phyloP scores from a whole-genome alignment of 2,329 filamentous ascomycete genomes.

The Huntiella omanensis region DNA sequence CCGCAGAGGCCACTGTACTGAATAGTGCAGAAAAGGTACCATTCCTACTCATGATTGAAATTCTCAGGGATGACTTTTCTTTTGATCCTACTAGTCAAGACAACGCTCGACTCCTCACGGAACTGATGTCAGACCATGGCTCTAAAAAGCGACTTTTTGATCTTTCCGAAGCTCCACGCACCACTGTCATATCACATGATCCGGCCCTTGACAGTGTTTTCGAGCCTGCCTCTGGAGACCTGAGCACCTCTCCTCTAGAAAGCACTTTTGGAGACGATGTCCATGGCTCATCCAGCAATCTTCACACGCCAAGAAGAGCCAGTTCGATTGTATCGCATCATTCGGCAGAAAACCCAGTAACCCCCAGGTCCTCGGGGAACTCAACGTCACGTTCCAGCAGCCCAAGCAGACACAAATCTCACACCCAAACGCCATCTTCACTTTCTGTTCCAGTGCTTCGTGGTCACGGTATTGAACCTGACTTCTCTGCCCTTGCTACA shows the following conservation, averaged over 20 bases:
- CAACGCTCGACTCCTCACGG: constrained; percentile 46
- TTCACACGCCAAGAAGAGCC: constrained; percentile 16
- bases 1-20: constrained; percentile 64
- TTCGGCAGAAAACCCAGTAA: constrained; percentile 27
- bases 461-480: constrained; percentile 47
- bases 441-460: constrained; percentile 17
- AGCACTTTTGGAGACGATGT: constrained; percentile 35
- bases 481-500: constrained; percentile 65
- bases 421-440: constrained; percentile 30
- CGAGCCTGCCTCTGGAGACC: constrained; percentile 61
- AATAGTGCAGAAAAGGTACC: constrained; percentile 79
- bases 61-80: constrained; percentile 63
- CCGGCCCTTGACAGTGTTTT: constrained; percentile 53
- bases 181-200: constrained; percentile 22
- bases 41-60: constrained; percentile 69
- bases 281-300: background rate
- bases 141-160: constrained; percentile 45
- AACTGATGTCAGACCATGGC: constrained; percentile 37
- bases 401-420: constrained; percentile 27
- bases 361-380: constrained; percentile 50
- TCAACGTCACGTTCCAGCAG: constrained; percentile 51
- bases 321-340: constrained; percentile 19
- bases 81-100: constrained; percentile 59
- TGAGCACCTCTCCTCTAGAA: constrained; percentile 54
- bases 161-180: constrained; percentile 45